phyloP scores from a whole-genome alignment of 2,329 filamentous ascomycete species.

The Cadophora sp. region DNA sequence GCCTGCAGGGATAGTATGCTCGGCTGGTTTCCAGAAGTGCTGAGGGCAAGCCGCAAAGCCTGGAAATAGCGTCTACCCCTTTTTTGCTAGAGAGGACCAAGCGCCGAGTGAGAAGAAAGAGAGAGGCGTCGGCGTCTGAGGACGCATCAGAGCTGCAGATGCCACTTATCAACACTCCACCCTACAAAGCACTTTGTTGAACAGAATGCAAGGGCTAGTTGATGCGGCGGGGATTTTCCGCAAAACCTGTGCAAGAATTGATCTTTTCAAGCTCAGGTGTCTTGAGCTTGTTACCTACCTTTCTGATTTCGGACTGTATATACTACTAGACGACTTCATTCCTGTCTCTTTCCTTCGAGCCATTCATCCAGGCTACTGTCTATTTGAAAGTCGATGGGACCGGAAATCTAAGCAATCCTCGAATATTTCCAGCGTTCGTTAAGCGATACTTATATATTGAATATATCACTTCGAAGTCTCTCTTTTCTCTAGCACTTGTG shows the following conservation, averaged over 20 bases:
- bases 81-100: conserved; percentile 10
- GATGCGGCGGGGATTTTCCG: too few species aligned
- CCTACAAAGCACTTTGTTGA: background rate
- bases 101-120: conserved; percentile 3
- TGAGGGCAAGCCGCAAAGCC: background rate
- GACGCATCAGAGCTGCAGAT: conserved; percentile 3
- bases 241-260: too few species aligned
- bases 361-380: too few species aligned
- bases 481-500: background rate
- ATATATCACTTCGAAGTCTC: background rate
- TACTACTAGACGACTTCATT: too few species aligned
- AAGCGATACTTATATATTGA: background rate
- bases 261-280: too few species aligned
- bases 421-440: too few species aligned
- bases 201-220: background rate
- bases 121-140: background rate
- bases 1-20: background rate
- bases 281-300: too few species aligned
- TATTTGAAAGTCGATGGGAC: too few species aligned
- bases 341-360: too few species aligned
- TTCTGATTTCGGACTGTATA: too few species aligned
- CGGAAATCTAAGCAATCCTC: too few species aligned
- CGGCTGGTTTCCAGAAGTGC: conserved; percentile 7
- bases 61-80: conserved; percentile 12
- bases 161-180: background rate